Conservation (phyloP, 176 grass and related monocot genomes). For the Pontederia paniculata region DNA sequence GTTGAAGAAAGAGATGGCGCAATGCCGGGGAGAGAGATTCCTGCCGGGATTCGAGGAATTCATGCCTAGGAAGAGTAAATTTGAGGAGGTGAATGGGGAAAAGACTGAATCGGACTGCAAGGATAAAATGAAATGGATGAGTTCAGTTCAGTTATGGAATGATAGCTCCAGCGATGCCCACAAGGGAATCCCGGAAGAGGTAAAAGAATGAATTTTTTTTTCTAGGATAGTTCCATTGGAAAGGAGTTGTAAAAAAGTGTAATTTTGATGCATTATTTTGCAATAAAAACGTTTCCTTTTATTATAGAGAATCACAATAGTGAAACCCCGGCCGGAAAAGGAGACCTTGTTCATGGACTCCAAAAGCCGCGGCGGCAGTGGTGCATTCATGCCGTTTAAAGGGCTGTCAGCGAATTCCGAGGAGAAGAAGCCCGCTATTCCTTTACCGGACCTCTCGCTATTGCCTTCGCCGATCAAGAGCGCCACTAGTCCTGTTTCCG, state of each 20-base stretch:
- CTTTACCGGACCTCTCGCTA: not conserved
- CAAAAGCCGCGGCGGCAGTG: not conserved
- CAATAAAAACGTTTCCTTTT: not conserved
- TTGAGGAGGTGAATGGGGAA: conserved; percentile 15
- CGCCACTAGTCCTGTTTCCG: not conserved
- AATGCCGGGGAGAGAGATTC: conserved; percentile 23
- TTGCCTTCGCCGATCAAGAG: not conserved
- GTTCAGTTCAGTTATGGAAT: conserved; percentile 81
- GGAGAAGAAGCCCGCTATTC: not conserved
- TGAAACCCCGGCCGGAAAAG: not conserved
- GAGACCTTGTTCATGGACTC: conserved; percentile 1
- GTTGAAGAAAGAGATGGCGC: conserved; percentile 56
- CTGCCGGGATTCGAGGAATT: conserved; percentile 7
- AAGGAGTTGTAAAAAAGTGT: not conserved
- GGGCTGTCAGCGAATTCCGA: not conserved
- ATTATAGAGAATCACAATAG: not conserved
- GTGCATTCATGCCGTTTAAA: conserved; percentile 13
- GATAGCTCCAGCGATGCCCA: conserved; percentile 23
- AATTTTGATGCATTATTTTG: not conserved
- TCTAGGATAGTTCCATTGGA: too few relatives aligned
- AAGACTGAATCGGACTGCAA: conserved; percentile 33
- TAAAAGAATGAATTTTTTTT: not conserved
- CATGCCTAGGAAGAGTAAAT: conserved; percentile 31
- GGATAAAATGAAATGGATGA: conserved; percentile 94
- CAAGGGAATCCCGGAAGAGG: not conserved